Conservation (phyloP, 805 yeast species). For the Lipomyces yamadae region DNA sequence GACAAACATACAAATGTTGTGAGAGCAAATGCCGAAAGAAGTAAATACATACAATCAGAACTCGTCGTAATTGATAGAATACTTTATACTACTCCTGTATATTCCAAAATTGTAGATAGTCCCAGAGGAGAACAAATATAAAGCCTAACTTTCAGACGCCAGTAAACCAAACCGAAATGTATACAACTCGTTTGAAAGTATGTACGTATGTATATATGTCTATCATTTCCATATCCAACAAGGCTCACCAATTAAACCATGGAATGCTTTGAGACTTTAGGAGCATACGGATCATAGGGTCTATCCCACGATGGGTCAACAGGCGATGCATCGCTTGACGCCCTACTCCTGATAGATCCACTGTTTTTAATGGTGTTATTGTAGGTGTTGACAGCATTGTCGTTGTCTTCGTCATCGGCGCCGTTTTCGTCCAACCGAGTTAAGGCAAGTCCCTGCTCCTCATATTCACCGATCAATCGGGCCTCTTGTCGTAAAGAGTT, state of each 20-base stretch:
- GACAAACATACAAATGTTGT: background rate
- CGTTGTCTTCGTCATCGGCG: slow-evolving; percentile 25
- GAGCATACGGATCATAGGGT: slow-evolving; percentile 27
- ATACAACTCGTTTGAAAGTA: background rate
- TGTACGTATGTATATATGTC: background rate
- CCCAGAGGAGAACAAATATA: background rate
- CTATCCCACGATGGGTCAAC: slow-evolving; percentile 18
- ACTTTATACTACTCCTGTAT: background rate
- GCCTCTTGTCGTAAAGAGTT: slow-evolving; percentile 43
- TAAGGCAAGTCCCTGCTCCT: slow-evolving; percentile 47
- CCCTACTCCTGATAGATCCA: slow-evolving; percentile 28
- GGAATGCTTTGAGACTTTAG: slow-evolving; percentile 2
- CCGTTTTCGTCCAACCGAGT: slow-evolving; percentile 43
- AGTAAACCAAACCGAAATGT: slow-evolving; percentile 12
- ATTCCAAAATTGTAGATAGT: background rate
- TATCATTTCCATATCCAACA: slow-evolving; percentile 3
- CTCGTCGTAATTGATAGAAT: background rate
- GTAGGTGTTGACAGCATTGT: slow-evolving; percentile 23
- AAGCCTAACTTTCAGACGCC: slow-evolving; percentile 1
- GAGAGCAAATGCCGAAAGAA: background rate
- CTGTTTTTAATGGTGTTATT: slow-evolving; percentile 24
- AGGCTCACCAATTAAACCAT: background rate
- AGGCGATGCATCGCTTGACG: slow-evolving; percentile 23
- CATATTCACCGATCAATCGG: slow-evolving; percentile 40
- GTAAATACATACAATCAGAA: slow-evolving; percentile 4